Evolutionary conservation across 23 red algal genomes (phyloP).

Genomic region (Pyropia yezoensis): DNA sequence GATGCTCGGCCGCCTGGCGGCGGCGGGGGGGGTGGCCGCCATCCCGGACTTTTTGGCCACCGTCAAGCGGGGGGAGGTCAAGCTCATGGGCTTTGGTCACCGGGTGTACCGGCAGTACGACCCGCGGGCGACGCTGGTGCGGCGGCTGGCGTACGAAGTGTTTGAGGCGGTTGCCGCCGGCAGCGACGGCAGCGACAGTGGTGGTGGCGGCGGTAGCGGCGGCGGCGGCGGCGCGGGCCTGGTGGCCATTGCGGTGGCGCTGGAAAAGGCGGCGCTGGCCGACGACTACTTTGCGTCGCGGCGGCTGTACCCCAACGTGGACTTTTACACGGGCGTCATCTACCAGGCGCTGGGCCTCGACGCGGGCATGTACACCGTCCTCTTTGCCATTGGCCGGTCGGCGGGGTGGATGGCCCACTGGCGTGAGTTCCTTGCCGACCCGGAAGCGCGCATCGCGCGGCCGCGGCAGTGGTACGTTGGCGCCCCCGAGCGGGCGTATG

Average conservation of each 20-base stretch:
- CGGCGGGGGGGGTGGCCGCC: slow-evolving; percentile 10
- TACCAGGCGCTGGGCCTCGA: slow-evolving; percentile 86
- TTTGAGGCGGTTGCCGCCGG: slow-evolving; percentile 24
- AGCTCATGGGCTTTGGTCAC: slow-evolving; percentile 95
- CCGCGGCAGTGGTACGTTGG: slow-evolving; percentile 58
- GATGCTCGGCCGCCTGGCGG: slow-evolving; percentile 59
- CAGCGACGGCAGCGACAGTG: neutral
- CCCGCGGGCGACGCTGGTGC: slow-evolving; percentile 70
- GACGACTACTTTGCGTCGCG: slow-evolving; percentile 89
- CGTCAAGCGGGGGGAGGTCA: slow-evolving; percentile 63
- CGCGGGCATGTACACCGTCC: slow-evolving; percentile 60
- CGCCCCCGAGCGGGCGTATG: slow-evolving; percentile 8
- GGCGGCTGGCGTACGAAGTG: slow-evolving; percentile 52
- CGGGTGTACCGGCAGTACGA: slow-evolving; percentile 91
- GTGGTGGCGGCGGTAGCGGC: neutral
- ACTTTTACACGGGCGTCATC: slow-evolving; percentile 97
- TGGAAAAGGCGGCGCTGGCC: slow-evolving; percentile 68
- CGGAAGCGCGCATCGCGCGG: slow-evolving; percentile 51
- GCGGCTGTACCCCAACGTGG: slow-evolving; percentile 90
- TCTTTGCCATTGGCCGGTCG: slow-evolving; percentile 74
- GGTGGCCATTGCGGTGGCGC: slow-evolving; percentile 54
- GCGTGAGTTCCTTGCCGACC: slow-evolving; percentile 77
- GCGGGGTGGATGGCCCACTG: slow-evolving; percentile 93
- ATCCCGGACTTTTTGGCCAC: slow-evolving; percentile 62
- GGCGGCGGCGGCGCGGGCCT: slow-evolving; percentile 39